phyloP scores from a whole-genome alignment of 1,139 yeast genomes.

The Lodderomyces metapsilosis region DNA sequence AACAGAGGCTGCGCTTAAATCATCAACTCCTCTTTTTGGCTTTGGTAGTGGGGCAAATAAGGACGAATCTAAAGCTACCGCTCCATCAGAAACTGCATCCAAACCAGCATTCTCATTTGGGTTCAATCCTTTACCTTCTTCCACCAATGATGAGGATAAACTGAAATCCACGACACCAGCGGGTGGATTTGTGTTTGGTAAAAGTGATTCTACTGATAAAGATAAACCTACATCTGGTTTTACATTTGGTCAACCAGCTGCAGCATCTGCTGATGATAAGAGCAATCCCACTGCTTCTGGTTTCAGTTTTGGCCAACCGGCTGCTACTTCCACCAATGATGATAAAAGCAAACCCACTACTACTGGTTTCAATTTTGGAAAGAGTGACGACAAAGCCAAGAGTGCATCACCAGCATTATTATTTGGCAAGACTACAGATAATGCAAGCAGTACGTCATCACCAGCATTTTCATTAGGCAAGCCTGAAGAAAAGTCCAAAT shows the following conservation, averaged over 20 bases:
- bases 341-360: background rate
- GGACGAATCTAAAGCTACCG: background rate
- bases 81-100: background rate
- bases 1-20: background rate
- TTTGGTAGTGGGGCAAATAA: background rate
- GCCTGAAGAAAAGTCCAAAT: conserved; percentile 5
- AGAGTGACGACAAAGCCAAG: background rate
- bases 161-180: conserved; percentile 1
- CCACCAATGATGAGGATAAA: background rate
- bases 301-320: background rate
- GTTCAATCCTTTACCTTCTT: conserved; percentile 7
- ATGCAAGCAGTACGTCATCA: conserved; percentile 5
- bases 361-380: background rate
- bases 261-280: no score
- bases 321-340: conserved; percentile 3
- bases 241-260: conserved; percentile 1
- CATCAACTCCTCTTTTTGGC: background rate
- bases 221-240: conserved; percentile 6
- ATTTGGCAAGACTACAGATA: conserved; percentile 7
- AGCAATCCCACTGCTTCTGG: no score
- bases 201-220: background rate
- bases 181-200: conserved; percentile 1
- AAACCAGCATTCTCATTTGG: conserved; percentile 3
- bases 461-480: conserved; percentile 15
- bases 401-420: conserved; percentile 3